Base-by-base conservation (phyloP, 129 eudicot genomes). In the Logfia minima region DNA sequence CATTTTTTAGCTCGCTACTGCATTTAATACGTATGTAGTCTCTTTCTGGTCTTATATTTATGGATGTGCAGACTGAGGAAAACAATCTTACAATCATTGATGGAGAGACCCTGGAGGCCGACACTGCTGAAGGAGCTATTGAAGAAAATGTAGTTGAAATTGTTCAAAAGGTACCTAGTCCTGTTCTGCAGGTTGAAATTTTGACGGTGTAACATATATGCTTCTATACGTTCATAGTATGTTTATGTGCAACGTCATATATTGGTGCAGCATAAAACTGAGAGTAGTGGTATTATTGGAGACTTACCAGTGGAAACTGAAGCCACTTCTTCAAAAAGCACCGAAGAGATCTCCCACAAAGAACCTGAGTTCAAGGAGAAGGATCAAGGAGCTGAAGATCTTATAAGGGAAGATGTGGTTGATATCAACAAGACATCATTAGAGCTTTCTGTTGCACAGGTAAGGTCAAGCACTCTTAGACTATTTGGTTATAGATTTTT, bases 391-490 rank as follows among this genome's bases (percentile, higher is more conserved):
- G 77, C 53, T 63, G 24, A 52, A 43, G 76, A 81, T n/a, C 51
- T 52, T 16, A 66, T 58, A 68, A 43, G 19, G 55, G 72, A 77
- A 53, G 73, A 76, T 22, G 16, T n/a, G 61, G 59, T 28, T 71
- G 77, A 70, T 34, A 63, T 65, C 74, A 78, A 18, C 45, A 74
- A 55, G 64, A 24, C 70, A 70, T 74, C 75, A 32, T 61, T 72
- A 52, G 86, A 74, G 75, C 77, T 63, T 83, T 75, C 74, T 17
- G 6, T 59, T 56, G 69, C 45, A 37, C 87, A 84, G 84, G 81
- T 66, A 56, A 71, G 14, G 14, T 76, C 82, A 32, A 43, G 45
- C 39, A 29, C 65, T 35, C 52, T 52, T 70, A 19, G 52, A 59
- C 66, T 71, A 35, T 28, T 37, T 64, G 32, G 24, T 18, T 22